Percentiles rank a stretch among this genome's conserved stretches.
Evolutionary conservation across 164 flowering plant genomes (phyloP).

Genomic region (Warburgia ugandensis): DNA sequence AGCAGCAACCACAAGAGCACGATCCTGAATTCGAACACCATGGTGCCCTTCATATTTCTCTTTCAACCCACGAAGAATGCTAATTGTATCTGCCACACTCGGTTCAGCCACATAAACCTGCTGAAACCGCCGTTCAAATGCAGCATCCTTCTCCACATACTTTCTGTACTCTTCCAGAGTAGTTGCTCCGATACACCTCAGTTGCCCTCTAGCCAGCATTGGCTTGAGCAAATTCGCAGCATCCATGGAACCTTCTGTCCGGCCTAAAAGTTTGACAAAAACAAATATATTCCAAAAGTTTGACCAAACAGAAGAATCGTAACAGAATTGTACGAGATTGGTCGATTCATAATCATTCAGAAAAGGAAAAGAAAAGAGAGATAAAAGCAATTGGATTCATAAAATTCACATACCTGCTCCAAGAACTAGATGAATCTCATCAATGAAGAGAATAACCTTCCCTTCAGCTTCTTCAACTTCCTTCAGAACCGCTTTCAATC

Average conservation of each 20-base stretch:
- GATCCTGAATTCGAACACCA: constrained; percentile 75
- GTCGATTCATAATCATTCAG: too few relatives aligned
- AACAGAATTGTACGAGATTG: too few relatives aligned
- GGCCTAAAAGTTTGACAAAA: constrained; percentile 3
- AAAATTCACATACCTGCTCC: constrained; percentile 49
- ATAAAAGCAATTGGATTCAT: too few relatives aligned
- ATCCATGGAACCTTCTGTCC: constrained; percentile 81
- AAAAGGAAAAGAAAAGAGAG: too few relatives aligned
- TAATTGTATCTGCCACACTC: constrained; percentile 61
- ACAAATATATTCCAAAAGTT: background rate
- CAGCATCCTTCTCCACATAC: constrained; percentile 89
- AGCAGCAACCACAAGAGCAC: constrained; percentile 70
- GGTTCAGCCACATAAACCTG: constrained; percentile 84
- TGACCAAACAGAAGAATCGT: background rate
- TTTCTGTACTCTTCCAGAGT: constrained; percentile 81
- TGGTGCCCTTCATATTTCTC: constrained; percentile 77
- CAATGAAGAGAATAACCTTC: constrained; percentile 72
- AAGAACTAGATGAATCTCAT: constrained; percentile 75
- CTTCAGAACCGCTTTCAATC: constrained; percentile 64
- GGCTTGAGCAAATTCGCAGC: constrained; percentile 86
- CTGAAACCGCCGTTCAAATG: constrained; percentile 79
- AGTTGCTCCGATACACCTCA: constrained; percentile 81
- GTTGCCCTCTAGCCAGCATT: constrained; percentile 81
- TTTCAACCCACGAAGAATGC: constrained; percentile 72
- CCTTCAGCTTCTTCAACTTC: constrained; percentile 87